phyloP scores from a whole-genome alignment of 305 asterid species.

The Fraxinus ornus region DNA sequence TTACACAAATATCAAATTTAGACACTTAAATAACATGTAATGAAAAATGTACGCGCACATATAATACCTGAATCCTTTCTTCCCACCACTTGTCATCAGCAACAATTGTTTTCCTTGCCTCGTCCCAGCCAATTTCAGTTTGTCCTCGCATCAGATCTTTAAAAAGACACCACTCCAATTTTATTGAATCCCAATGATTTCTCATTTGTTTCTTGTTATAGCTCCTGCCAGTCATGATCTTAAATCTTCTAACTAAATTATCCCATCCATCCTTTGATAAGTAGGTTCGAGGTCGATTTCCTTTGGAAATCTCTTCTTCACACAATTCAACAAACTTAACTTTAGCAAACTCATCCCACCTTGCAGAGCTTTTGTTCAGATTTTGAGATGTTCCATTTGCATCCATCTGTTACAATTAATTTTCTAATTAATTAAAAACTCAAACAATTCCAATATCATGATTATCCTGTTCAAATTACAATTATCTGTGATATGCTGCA shows the following conservation, averaged over 20 bases:
- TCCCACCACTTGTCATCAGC: slow-evolving; percentile 16
- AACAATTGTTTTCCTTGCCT: not conserved
- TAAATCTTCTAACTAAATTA: not conserved
- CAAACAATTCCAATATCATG: not conserved
- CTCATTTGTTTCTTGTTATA: not conserved
- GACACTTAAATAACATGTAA: not conserved
- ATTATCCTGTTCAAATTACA: not conserved
- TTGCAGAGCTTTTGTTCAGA: not conserved
- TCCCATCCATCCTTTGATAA: slow-evolving; percentile 3
- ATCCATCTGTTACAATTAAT: not conserved
- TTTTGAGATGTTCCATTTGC: not conserved
- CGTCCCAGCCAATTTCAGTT: not conserved
- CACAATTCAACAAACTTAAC: slow-evolving; percentile 6
- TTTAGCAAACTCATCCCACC: slow-evolving; percentile 6
- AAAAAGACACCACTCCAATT: slow-evolving; percentile 5
- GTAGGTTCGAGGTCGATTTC: not conserved
- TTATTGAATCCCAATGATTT: slow-evolving; percentile 7
- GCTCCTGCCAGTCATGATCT: not conserved
- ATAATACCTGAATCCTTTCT: slow-evolving; percentile 6
- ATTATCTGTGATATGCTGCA: not conserved
- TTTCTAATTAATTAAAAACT: not conserved
- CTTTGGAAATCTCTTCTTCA: not conserved
- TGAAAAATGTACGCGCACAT: not conserved
- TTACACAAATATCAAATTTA: not conserved
- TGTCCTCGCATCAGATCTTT: slow-evolving; percentile 1